Percentiles rank a stretch among this genome's conserved stretches.
Conservation (phyloP, 2,329 filamentous ascomycete genomes). For the Setomelanomma holmii region DNA sequence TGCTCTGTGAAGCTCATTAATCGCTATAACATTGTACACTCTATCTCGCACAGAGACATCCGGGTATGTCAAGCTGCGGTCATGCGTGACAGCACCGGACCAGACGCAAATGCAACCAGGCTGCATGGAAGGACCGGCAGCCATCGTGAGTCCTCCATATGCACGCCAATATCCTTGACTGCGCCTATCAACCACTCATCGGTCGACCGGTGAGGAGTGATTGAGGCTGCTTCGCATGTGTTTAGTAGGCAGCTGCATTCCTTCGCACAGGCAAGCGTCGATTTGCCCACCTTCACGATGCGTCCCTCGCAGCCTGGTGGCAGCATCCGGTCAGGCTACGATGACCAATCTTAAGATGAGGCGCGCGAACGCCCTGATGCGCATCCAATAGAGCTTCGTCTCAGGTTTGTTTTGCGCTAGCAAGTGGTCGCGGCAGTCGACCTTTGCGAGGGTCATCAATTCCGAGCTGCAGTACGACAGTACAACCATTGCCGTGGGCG, state of each 20-base stretch:
- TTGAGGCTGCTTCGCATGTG: slow-evolving; percentile 16
- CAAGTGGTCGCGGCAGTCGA: slow-evolving; percentile 7
- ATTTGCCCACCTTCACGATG: slow-evolving; percentile 20
- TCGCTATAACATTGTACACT: not conserved
- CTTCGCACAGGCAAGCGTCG: slow-evolving; percentile 8
- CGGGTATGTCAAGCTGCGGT: slow-evolving; percentile 7
- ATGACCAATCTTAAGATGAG: slow-evolving; percentile 18
- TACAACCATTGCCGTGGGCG: slow-evolving; percentile 14
- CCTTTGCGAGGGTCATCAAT: slow-evolving; percentile 12
- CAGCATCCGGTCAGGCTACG: slow-evolving; percentile 31
- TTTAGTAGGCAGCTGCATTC: slow-evolving; percentile 2
- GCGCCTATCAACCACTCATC: slow-evolving; percentile 8
- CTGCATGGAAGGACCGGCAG: slow-evolving; percentile 11
- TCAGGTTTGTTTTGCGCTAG: slow-evolving; percentile 6
- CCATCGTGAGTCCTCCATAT: slow-evolving; percentile 16
- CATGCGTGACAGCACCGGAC: slow-evolving; percentile 9
- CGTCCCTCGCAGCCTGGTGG: slow-evolving; percentile 21
- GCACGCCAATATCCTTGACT: slow-evolving; percentile 17
- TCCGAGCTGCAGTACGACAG: slow-evolving; percentile 15
- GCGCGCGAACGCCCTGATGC: slow-evolving; percentile 18
- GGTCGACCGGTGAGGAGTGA: slow-evolving; percentile 22
- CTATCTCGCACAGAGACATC: not conserved
- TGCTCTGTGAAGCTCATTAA: not conserved
- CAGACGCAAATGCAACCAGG: slow-evolving; percentile 8
- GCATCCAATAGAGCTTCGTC: slow-evolving; percentile 17